Conservation (phyloP, 345 rosid species). For the Reutealis trisperma region DNA sequence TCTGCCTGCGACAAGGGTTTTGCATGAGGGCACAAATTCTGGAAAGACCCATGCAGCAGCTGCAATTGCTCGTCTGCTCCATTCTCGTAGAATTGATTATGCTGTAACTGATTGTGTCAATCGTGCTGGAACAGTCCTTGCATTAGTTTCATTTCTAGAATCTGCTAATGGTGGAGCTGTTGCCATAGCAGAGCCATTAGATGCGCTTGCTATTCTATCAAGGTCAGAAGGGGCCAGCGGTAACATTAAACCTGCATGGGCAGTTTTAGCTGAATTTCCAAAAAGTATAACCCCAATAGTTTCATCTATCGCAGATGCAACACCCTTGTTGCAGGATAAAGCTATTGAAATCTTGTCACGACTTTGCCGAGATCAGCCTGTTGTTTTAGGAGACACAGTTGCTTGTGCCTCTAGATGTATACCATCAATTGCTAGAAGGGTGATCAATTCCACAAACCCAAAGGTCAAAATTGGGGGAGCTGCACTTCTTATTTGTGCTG, state of each 20-base stretch:
- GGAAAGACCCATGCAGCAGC: constrained; percentile 98
- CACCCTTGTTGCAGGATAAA: constrained; percentile 85
- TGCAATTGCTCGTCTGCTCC: constrained; percentile 86
- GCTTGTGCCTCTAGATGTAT: constrained; percentile 66
- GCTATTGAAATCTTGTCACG: constrained; percentile 90
- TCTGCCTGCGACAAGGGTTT: constrained; percentile 86
- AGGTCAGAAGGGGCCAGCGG: constrained; percentile 59
- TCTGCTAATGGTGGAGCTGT: constrained; percentile 65
- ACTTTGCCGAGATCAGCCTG: constrained; percentile 82
- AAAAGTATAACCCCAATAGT: constrained; percentile 81
- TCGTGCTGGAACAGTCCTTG: constrained; percentile 89
- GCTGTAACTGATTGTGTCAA: constrained; percentile 83
- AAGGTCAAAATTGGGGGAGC: constrained; percentile 95
- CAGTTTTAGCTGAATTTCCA: constrained; percentile 82
- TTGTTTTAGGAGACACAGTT: constrained; percentile 76
- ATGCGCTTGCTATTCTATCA: constrained; percentile 91
- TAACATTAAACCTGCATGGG: constrained; percentile 85
- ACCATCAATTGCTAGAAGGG: constrained; percentile 68
- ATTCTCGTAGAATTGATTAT: constrained; percentile 62
- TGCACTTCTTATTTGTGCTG: constrained; percentile 90
- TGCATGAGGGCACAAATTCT: constrained; percentile 85
- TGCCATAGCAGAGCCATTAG: constrained; percentile 80
- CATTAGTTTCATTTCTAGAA: constrained; percentile 88
- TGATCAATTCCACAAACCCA: constrained; percentile 55
- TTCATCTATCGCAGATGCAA: constrained; percentile 64